Evolutionary conservation across 2,329 filamentous ascomycete genomes (phyloP), one percentile per base, ranked within the genome.

Genomic region (Dothistroma pini): DNA sequence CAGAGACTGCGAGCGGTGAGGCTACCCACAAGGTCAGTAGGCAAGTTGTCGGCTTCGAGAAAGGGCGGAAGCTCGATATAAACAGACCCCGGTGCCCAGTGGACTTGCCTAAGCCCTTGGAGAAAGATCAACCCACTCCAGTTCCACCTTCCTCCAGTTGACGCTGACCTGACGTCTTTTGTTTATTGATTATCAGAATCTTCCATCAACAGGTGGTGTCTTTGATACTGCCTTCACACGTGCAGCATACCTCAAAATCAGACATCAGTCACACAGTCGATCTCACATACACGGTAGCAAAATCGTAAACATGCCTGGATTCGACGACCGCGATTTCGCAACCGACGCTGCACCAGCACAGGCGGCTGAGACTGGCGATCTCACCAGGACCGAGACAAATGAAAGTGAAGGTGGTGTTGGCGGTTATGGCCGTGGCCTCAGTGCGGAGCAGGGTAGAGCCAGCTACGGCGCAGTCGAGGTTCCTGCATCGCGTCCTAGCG

Each of bases 401-500:
- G 70, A 67, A 59, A 54, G 55, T 38, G 62, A 66, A 41, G 62
- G 57, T 14, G 51, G 51, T 53, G 64, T 66, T 53, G 64, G 64
- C 38, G 49, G 58, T 50, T 58, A 62, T 63, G 64, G 62, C 11
- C 51, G 64, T 58, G 62, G 64, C 32, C 68, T 71, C 19, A 68
- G 66, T 48, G 51, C 51, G 11, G 51, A 3, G 6, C 11, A 53
- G 25, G 51, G 51, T 11, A 32, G 29, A 32, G 69, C 76, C 60
- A 73, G 66, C 63, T 69, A 71, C 52, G 71, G 70, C 59, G 79
- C 86, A 49, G 84, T 91, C 70, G 88, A 91, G 77, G 81, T 91
- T 52, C 88, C 88, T 47, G 87, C 88, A 25, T 84, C 86, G 58
- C 79, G 86, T 67, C 89, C 85, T 57, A 83, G 86, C 57, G 84